phyloP scores from a whole-genome alignment of 139 green algal species.

The Auxenochlorella pyrenoidosa region DNA sequence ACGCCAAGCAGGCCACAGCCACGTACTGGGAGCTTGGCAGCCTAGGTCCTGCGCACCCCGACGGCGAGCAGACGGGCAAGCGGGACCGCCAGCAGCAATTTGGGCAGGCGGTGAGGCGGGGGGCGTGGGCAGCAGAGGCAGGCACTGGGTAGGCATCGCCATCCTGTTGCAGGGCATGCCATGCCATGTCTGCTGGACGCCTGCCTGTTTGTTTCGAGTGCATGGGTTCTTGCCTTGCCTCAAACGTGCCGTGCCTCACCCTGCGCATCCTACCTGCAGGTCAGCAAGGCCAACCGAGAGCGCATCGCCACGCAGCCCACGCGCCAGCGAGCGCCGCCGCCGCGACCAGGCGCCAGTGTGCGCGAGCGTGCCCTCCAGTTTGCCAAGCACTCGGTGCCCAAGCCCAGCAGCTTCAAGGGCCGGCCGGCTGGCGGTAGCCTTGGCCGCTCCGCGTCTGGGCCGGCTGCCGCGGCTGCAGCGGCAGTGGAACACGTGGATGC shows the following conservation, averaged over 20 bases:
- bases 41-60: conserved; percentile 63
- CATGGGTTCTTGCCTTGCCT: background rate
- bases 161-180: too few relatives aligned
- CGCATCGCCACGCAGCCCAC: background rate
- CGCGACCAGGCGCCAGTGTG: background rate
- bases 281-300: conserved; percentile 9
- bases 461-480: background rate
- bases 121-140: too few relatives aligned
- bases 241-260: background rate
- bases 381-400: background rate
- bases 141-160: background rate
- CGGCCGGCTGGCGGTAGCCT: background rate
- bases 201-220: too few relatives aligned
- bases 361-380: background rate
- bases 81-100: conserved; percentile 65
- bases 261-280: background rate
- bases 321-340: background rate
- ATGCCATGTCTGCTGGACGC: background rate
- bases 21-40: conserved; percentile 81
- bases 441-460: background rate
- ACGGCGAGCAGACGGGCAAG: conserved; percentile 60
- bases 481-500: background rate
- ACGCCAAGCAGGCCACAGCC: conserved; percentile 53
- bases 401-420: conserved; percentile 14
- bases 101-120: conserved; percentile 28